These are phyloP conservation scores for Penicillium glabrum DNA, from an alignment of 2,329 filamentous ascomycete species.

Conservation along the genomic window DNA sequence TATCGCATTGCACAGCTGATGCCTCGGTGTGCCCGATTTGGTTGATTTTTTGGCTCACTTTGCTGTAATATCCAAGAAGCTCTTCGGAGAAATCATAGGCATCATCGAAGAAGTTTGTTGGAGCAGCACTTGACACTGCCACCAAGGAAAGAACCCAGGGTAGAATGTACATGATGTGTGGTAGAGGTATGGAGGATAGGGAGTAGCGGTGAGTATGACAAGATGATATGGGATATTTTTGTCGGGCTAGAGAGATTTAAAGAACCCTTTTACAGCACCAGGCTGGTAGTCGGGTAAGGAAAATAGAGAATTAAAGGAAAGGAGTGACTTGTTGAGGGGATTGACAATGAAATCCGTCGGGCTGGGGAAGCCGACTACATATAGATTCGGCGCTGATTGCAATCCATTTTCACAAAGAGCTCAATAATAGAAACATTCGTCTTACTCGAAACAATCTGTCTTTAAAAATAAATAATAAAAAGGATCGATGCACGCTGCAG, in stretches of 20 bases:
- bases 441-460: conserved; percentile 25
- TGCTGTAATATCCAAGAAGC: conserved; percentile 40
- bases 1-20: conserved; percentile 31
- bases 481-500: conserved; percentile 28
- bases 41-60: conserved; percentile 41
- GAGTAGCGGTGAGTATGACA: background rate
- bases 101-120: conserved; percentile 30
- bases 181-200: background rate
- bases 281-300: conserved; percentile 3
- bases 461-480: conserved; percentile 10
- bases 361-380: conserved; percentile 16
- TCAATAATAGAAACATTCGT: conserved; percentile 26
- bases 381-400: conserved; percentile 19
- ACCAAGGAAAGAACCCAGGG: conserved; percentile 31
- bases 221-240: background rate
- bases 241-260: background rate
- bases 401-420: conserved; percentile 6
- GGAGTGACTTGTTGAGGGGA: conserved; percentile 9
- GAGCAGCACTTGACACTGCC: conserved; percentile 35
- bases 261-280: conserved; percentile 11
- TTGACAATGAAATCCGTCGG: conserved; percentile 8
- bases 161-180: conserved; percentile 18
- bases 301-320: background rate
- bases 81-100: conserved; percentile 42
- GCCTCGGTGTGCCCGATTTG: conserved; percentile 19